phyloP scores from a whole-genome alignment of 202 grass and related monocot species.

The Bolboschoenoplectus hybrid region DNA sequence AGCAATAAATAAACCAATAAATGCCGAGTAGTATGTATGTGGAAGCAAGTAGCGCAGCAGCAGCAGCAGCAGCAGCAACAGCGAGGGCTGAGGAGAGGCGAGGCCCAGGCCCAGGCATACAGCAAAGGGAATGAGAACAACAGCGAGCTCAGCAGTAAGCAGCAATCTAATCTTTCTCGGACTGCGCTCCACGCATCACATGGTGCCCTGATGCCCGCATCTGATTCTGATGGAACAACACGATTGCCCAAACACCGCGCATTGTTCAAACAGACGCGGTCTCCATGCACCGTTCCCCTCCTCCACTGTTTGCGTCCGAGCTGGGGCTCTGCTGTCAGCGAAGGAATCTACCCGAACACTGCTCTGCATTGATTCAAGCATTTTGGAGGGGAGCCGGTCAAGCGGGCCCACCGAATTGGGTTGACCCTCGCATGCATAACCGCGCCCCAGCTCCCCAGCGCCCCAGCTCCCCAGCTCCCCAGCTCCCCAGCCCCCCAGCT shows the following conservation, averaged over 20 bases:
- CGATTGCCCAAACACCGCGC: neutral
- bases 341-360: neutral
- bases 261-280: neutral
- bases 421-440: neutral
- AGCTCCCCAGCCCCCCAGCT: too few species aligned
- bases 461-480: too few species aligned
- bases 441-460: neutral
- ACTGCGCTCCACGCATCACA: neutral
- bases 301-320: neutral
- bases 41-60: too few species aligned
- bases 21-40: neutral
- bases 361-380: neutral
- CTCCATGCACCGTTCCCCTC: neutral
- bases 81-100: too few species aligned
- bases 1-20: neutral
- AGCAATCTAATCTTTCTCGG: slow-evolving; percentile 37
- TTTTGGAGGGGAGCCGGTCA: slow-evolving; percentile 18
- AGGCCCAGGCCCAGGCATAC: neutral
- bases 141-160: neutral
- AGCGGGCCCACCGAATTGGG: slow-evolving; percentile 10
- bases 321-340: neutral
- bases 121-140: slow-evolving; percentile 42
- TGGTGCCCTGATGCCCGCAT: neutral
- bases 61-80: too few species aligned
- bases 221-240: slow-evolving; percentile 29